phyloP scores from a whole-genome alignment of 495 filamentous ascomycete species.

The Penicillium psychrofluorescens region DNA sequence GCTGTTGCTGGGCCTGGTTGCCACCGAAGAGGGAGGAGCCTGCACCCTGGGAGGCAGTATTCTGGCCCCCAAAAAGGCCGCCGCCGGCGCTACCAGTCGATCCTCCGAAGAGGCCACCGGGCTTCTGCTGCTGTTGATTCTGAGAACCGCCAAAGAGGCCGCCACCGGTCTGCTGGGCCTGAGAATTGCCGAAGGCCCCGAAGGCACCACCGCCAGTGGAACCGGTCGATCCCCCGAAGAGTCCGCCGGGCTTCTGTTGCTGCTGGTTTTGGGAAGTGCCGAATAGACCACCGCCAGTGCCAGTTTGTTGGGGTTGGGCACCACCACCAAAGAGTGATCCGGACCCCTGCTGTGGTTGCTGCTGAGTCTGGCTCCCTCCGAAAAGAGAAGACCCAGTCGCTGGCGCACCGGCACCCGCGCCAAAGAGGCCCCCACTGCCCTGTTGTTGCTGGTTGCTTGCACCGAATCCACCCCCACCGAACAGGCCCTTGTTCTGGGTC shows the following conservation, averaged over 20 bases:
- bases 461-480: constrained; percentile 31
- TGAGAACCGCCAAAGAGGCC: constrained; percentile 33
- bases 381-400: constrained; percentile 33
- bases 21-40: constrained; percentile 55
- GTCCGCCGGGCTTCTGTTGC: constrained; percentile 33
- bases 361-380: constrained; percentile 32
- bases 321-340: constrained; percentile 40
- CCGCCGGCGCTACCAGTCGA: constrained; percentile 21
- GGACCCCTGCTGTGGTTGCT: constrained; percentile 29
- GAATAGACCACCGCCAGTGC: constrained; percentile 21
- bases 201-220: constrained; percentile 13
- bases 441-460: constrained; percentile 25
- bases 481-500: constrained; percentile 31
- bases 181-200: constrained; percentile 17
- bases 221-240: constrained; percentile 18
- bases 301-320: constrained; percentile 22
- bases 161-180: constrained; percentile 12
- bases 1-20: constrained; percentile 56
- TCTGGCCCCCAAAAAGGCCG: constrained; percentile 41
- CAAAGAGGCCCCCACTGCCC: constrained; percentile 38
- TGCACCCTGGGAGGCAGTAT: constrained; percentile 26
- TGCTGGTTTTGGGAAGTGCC: constrained; percentile 30
- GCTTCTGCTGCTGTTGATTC: constrained; percentile 45
- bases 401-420: constrained; percentile 14
- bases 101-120: constrained; percentile 51